phyloP scores from a whole-genome alignment of 768 basidiomycete genomes.

The Lactarius hatsudake region DNA sequence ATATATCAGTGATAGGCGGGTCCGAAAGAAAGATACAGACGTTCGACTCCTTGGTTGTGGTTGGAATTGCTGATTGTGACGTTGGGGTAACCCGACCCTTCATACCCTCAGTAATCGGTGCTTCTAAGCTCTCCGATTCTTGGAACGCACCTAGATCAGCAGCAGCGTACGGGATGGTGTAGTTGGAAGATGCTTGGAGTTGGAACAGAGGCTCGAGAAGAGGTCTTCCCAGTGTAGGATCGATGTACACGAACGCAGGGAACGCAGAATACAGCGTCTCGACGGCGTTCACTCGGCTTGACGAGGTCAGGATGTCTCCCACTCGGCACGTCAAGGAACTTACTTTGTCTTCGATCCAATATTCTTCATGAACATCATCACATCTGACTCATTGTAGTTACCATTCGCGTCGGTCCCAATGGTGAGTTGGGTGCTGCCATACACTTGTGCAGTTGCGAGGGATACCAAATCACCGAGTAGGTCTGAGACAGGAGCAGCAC shows the following conservation, averaged over 20 bases:
- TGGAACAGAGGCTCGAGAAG: conserved; percentile 30
- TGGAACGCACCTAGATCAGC: conserved; percentile 28
- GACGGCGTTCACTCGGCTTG: conserved; percentile 43
- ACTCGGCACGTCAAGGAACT: background rate
- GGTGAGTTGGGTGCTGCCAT: conserved; percentile 56
- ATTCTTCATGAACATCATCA: conserved; percentile 51
- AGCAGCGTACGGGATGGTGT: conserved; percentile 23
- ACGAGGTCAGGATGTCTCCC: conserved; percentile 1
- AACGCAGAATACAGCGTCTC: conserved; percentile 54
- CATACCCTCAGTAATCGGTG: background rate
- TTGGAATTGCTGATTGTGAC: background rate
- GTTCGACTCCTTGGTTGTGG: conserved; percentile 18
- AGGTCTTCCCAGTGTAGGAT: conserved; percentile 44
- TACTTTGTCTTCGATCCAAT: conserved; percentile 37
- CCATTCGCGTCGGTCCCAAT: conserved; percentile 47
- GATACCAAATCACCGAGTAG: conserved; percentile 53
- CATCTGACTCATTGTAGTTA: conserved; percentile 48
- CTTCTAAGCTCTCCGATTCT: no score
- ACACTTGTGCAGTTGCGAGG: conserved; percentile 52
- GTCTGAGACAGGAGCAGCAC: conserved; percentile 46
- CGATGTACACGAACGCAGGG: conserved; percentile 52
- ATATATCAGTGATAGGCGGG: background rate
- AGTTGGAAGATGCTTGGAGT: conserved; percentile 21
- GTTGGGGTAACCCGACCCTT: conserved; percentile 15
- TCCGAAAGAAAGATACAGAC: background rate